Evolutionary conservation across 805 yeast genomes (phyloP).

Genomic region (Metschnikowia chrysomelidarum): DNA sequence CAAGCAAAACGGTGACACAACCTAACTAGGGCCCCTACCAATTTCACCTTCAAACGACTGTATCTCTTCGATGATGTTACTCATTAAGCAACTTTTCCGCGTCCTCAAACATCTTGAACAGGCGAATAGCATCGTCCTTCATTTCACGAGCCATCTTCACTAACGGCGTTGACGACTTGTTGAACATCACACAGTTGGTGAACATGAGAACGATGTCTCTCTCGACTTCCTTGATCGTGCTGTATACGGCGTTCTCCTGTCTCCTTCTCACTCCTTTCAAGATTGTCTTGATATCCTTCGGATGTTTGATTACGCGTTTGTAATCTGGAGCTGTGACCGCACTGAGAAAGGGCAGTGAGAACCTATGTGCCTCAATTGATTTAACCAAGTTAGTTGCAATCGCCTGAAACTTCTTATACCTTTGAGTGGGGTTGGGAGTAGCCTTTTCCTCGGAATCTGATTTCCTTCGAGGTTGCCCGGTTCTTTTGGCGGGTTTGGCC

Average conservation of each 20-base stretch:
- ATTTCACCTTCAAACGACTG: background rate
- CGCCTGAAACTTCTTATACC: constrained; percentile 53
- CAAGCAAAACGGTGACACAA: no score
- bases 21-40: no score
- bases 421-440: constrained; percentile 8
- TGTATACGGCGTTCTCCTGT: constrained; percentile 38
- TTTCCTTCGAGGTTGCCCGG: background rate
- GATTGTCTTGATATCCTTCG: constrained; percentile 68
- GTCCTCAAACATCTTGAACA: constrained; percentile 58
- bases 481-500: constrained; percentile 1
- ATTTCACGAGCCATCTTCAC: constrained; percentile 63
- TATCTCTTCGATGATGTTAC: constrained; percentile 2
- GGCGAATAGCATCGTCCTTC: constrained; percentile 62
- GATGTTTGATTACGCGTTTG: constrained; percentile 55
- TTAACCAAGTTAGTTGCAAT: constrained; percentile 60
- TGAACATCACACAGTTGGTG: constrained; percentile 83
- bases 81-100: no score
- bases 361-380: constrained; percentile 66
- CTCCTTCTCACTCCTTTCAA: constrained; percentile 51
- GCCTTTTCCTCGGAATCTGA: background rate
- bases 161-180: constrained; percentile 61
- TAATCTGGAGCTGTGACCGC: constrained; percentile 78
- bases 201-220: constrained; percentile 73
- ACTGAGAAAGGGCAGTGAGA: constrained; percentile 68
- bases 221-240: constrained; percentile 59